Conservation (phyloP, 1,284 basidiomycete species). For the Sanguinoderma infundibulare region DNA sequence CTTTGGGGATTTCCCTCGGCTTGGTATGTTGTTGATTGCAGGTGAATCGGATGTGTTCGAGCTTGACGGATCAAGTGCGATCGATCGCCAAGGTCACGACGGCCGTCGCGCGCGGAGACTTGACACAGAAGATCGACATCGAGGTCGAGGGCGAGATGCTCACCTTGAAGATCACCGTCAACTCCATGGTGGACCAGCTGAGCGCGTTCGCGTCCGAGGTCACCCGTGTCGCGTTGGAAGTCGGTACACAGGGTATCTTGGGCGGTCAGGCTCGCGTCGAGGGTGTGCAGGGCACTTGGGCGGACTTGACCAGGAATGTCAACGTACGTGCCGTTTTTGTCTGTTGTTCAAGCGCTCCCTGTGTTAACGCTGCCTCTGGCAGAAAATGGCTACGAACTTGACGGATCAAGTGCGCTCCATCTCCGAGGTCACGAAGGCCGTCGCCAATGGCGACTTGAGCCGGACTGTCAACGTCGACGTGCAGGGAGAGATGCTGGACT, state of each 20-base stretch:
- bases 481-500: slow-evolving; percentile 95
- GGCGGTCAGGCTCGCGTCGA: slow-evolving; percentile 93
- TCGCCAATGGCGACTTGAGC: slow-evolving; percentile 90
- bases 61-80: slow-evolving; percentile 93
- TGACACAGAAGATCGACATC: slow-evolving; percentile 90
- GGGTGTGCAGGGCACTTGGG: slow-evolving; percentile 95
- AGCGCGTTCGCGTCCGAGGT: slow-evolving; percentile 95
- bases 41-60: slow-evolving; percentile 94
- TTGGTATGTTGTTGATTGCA: no score
- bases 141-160: slow-evolving; percentile 94
- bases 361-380: neutral
- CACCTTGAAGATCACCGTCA: slow-evolving; percentile 82
- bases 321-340: slow-evolving; percentile 55
- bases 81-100: slow-evolving; percentile 93
- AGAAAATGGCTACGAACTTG: slow-evolving; percentile 91
- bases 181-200: slow-evolving; percentile 89
- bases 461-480: slow-evolving; percentile 95
- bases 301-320: slow-evolving; percentile 89
- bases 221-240: slow-evolving; percentile 91
- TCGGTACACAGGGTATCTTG: slow-evolving; percentile 90
- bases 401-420: slow-evolving; percentile 98
- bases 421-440: slow-evolving; percentile 95
- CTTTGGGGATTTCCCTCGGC: no score
- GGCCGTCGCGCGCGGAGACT: slow-evolving; percentile 88
- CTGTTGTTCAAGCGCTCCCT: neutral